Percentiles rank a stretch among this genome's conserved stretches.
Evolutionary conservation across 148 eudicot genomes (phyloP).

Genomic region (Dianthus caryophyllus): DNA sequence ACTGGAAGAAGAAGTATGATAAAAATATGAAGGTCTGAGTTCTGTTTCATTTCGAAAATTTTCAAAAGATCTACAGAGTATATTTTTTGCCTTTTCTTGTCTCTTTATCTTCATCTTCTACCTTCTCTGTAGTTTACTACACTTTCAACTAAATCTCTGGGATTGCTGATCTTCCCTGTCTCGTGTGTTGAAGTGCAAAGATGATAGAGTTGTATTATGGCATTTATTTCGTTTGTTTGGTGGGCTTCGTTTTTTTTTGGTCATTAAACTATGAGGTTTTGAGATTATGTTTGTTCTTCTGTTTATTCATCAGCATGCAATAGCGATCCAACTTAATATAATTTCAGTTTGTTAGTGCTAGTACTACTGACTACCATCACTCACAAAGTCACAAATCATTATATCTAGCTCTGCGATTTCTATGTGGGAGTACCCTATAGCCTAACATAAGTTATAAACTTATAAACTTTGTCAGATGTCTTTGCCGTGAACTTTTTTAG

Average conservation of each 20-base stretch:
- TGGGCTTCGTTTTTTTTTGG: background rate
- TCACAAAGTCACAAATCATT: background rate
- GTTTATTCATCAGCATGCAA: background rate
- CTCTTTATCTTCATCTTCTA: background rate
- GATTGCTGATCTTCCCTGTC: no score
- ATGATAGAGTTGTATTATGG: background rate
- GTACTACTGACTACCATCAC: background rate
- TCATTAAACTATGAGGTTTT: background rate
- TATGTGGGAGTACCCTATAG: background rate
- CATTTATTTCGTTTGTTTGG: background rate
- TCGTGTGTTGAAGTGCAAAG: background rate
- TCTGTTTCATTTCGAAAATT: background rate
- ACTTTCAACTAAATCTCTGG: background rate
- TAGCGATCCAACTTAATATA: background rate
- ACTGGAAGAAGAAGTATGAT: constrained; percentile 72
- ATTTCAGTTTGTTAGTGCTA: background rate
- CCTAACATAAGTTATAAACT: background rate
- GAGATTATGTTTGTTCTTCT: background rate
- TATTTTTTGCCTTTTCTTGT: background rate
- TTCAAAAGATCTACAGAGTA: no score
- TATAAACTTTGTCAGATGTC: background rate
- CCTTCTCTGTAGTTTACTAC: background rate
- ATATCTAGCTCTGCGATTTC: background rate
- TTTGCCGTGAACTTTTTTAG: background rate
- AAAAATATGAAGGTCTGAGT: constrained; percentile 68